phyloP scores from a whole-genome alignment of 2,329 filamentous ascomycete species.

The Nemania diffusa region DNA sequence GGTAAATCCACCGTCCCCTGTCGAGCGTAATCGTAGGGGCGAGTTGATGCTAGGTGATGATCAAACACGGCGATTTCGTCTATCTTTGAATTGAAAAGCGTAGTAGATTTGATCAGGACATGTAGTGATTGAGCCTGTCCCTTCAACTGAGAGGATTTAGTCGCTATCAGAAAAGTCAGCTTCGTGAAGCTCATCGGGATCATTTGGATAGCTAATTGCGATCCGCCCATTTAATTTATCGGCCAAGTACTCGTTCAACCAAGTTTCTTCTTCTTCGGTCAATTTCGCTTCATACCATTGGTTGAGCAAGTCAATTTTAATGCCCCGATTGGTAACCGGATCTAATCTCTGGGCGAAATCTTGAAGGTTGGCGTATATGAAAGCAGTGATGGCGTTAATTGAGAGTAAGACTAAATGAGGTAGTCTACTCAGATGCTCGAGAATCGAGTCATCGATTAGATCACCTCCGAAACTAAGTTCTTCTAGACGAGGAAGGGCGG shows the following conservation, averaged over 20 bases:
- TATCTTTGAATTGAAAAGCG: not conserved
- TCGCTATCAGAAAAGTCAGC: constrained; percentile 49
- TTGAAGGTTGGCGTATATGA: constrained; percentile 63
- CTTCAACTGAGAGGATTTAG: constrained; percentile 1
- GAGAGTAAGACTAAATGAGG: constrained; percentile 61
- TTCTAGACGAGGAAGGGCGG: constrained; percentile 60
- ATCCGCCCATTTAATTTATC: constrained; percentile 48
- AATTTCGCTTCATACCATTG: constrained; percentile 49
- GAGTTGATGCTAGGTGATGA: not conserved
- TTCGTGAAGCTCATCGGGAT: constrained; percentile 52
- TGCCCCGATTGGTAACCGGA: constrained; percentile 43
- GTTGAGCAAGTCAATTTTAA: constrained; percentile 50
- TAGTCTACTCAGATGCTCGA: constrained; percentile 52
- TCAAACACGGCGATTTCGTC: not conserved
- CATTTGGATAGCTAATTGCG: constrained; percentile 48
- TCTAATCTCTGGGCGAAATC: constrained; percentile 53
- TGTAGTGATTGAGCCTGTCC: constrained; percentile 14
- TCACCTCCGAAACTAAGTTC: constrained; percentile 67
- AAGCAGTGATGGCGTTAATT: constrained; percentile 65
- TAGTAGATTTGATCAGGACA: not conserved
- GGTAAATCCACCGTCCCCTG: not conserved
- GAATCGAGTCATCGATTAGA: constrained; percentile 59
- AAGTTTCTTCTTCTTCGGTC: constrained; percentile 40
- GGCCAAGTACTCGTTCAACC: constrained; percentile 43
- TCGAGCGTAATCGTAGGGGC: not conserved